phyloP scores from a whole-genome alignment of 441 rosid species.

The Bocquillonia castaneifolia region DNA sequence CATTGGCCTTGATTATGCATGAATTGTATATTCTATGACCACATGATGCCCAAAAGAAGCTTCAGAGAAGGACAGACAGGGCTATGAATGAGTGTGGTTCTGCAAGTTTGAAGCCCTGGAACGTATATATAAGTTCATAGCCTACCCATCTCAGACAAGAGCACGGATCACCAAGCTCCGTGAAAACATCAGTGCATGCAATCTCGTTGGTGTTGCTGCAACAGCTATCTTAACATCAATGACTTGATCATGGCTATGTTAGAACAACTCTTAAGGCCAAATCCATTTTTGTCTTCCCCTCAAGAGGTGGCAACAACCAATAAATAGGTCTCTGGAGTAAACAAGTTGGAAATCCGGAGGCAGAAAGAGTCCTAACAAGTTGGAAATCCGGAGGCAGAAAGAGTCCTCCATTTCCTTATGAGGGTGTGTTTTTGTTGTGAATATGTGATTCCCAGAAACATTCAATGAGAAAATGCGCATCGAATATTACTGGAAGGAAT shows the following conservation, averaged over 20 bases:
- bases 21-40: too few species aligned
- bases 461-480: too few species aligned
- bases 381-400: too few species aligned
- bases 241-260: conserved; percentile 91
- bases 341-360: conserved; percentile 36
- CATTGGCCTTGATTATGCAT: too few species aligned
- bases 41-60: too few species aligned
- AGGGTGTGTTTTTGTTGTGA: too few species aligned
- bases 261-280: conserved; percentile 73
- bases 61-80: conserved; percentile 1
- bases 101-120: conserved; percentile 58
- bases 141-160: conserved; percentile 41
- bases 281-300: conserved; percentile 52
- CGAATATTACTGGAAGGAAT: not conserved
- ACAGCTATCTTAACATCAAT: conserved; percentile 90
- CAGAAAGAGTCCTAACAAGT: conserved; percentile 45
- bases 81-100: conserved; percentile 47
- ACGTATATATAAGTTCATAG: conserved; percentile 50
- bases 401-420: not conserved
- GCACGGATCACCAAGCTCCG: conserved; percentile 47
- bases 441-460: too few species aligned
- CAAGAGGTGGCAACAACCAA: conserved; percentile 25
- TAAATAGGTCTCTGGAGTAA: conserved; percentile 24
- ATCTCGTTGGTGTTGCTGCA: conserved; percentile 92
- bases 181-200: conserved; percentile 76